Percentiles rank a stretch among this genome's conserved stretches.
These are phyloP conservation scores for Plasmodium malariae DNA, from an alignment of 169 alveolate genomes.

Conservation along the genomic window DNA sequence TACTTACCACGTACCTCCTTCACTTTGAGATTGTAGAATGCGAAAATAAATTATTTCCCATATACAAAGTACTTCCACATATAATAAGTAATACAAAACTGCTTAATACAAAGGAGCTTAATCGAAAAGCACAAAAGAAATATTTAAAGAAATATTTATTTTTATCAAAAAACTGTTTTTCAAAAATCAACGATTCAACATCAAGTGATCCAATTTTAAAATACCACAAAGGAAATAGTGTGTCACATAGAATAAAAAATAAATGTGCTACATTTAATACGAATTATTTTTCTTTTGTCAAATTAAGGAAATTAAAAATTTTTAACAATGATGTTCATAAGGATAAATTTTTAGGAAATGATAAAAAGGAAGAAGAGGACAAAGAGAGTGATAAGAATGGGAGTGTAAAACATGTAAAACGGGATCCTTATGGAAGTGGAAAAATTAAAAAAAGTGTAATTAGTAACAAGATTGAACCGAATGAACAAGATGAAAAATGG, in stretches of 20 bases:
- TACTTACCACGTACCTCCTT: conserved; percentile 15
- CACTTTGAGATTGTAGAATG: conserved; percentile 55
- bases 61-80: conserved; percentile 11
- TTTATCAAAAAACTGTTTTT: conserved; percentile 4
- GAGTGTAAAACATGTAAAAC: neutral
- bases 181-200: conserved; percentile 13
- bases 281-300: neutral
- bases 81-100: conserved; percentile 4
- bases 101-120: neutral
- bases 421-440: neutral
- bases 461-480: neutral
- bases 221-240: neutral
- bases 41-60: conserved; percentile 1
- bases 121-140: neutral
- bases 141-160: conserved; percentile 39
- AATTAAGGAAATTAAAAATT: conserved; percentile 15
- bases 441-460: neutral
- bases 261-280: neutral
- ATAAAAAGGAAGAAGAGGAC: neutral
- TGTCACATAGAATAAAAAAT: neutral
- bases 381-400: neutral
- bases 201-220: conserved; percentile 5
- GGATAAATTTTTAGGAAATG: neutral
- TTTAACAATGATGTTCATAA: conserved; percentile 12
- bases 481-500: conserved; percentile 42